Evolutionary conservation across 805 yeast genomes (phyloP).

Genomic region (Candida silvatica): DNA sequence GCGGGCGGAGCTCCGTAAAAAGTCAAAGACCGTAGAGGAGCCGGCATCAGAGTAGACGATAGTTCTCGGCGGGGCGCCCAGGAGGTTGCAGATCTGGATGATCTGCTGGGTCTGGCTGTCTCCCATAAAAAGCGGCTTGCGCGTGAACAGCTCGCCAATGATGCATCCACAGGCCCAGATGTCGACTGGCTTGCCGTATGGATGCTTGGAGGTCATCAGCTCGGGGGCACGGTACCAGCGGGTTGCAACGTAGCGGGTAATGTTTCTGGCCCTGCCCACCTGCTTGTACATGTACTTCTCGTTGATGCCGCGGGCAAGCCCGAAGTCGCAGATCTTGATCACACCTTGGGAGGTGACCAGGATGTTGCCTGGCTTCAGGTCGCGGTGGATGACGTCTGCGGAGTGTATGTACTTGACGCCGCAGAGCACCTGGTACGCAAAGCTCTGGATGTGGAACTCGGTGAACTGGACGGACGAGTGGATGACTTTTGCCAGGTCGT

Average conservation of each 20-base stretch:
- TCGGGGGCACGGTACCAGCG: constrained; percentile 97
- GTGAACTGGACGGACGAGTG: constrained; percentile 69
- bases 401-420: constrained; percentile 86
- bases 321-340: constrained; percentile 88
- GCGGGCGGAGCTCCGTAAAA: constrained; percentile 24
- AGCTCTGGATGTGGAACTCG: constrained; percentile 73
- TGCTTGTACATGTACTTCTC: constrained; percentile 20
- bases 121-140: constrained; percentile 77
- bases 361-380: constrained; percentile 86
- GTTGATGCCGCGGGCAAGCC: constrained; percentile 73
- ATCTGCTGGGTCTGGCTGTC: constrained; percentile 65
- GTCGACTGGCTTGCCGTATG: constrained; percentile 66
- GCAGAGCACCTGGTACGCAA: constrained; percentile 73
- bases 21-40: constrained; percentile 37
- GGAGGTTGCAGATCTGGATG: constrained; percentile 52
- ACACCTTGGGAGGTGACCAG: constrained; percentile 66
- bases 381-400: constrained; percentile 89
- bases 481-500: constrained; percentile 75
- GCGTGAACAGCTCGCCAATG: constrained; percentile 72
- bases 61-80: constrained; percentile 61
- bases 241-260: constrained; percentile 86
- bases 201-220: constrained; percentile 51
- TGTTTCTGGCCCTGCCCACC: constrained; percentile 30
- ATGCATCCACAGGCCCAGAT: constrained; percentile 95
- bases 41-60: constrained; percentile 32